Evolutionary conservation across 2,329 filamentous ascomycete genomes (phyloP).

Genomic region (Talaromyces sp.): DNA sequence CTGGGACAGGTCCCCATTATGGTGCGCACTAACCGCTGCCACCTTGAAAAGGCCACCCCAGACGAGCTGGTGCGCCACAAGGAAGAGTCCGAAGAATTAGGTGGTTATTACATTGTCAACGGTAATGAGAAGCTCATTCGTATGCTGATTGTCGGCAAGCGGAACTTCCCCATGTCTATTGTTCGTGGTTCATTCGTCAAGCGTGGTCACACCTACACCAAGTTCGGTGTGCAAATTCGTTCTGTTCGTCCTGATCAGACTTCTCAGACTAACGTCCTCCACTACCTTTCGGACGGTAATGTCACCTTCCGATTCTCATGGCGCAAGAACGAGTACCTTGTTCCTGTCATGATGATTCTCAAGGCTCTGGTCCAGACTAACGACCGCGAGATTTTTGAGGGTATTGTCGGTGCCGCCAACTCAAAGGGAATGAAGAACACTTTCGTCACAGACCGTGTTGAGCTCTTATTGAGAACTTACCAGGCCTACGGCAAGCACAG

Average conservation of each 20-base stretch:
- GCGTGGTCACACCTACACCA: constrained; percentile 83
- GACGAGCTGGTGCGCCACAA: constrained; percentile 80
- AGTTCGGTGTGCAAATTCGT: constrained; percentile 86
- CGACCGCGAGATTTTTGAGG: constrained; percentile 93
- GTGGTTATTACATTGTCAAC: constrained; percentile 97
- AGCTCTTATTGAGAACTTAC: constrained; percentile 89
- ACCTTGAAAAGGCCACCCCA: constrained; percentile 83
- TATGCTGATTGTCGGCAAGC: constrained; percentile 82
- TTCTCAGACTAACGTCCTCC: constrained; percentile 93
- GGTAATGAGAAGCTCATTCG: constrained; percentile 97
- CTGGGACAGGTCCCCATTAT: constrained; percentile 90
- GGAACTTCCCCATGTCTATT: constrained; percentile 96
- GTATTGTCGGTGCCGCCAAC: constrained; percentile 75
- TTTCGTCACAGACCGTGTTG: constrained; percentile 91
- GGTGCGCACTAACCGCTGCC: constrained; percentile 90
- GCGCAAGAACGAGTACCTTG: constrained; percentile 95
- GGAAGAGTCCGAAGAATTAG: constrained; percentile 94
- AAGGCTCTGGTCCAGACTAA: constrained; percentile 96
- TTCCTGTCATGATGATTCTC: constrained; percentile 94
- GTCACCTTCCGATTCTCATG: constrained; percentile 97
- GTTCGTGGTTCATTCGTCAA: constrained; percentile 86
- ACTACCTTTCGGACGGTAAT: constrained; percentile 94
- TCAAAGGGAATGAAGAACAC: constrained; percentile 83
- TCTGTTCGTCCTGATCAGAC: constrained; percentile 96
- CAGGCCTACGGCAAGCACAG: constrained; percentile 86